These are phyloP conservation scores for Citrus trifoliata DNA, from an alignment of 345 rosid species.

Conservation along the genomic window DNA sequence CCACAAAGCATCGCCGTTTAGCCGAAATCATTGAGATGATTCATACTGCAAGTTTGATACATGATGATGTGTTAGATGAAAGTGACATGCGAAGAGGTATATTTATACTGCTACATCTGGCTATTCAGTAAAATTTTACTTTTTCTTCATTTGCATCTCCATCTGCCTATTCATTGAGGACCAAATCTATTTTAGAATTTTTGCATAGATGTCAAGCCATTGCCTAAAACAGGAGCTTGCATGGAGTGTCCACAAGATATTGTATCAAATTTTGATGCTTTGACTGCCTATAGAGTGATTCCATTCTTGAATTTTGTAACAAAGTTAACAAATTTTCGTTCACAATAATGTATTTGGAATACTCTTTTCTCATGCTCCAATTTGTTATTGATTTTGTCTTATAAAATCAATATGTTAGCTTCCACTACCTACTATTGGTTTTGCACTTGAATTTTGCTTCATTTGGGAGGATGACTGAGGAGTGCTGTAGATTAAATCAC, in stretches of 20 bases:
- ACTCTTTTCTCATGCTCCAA: neutral
- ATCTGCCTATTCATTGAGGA: neutral
- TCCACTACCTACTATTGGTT: neutral
- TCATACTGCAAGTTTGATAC: constrained; percentile 97
- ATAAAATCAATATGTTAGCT: neutral
- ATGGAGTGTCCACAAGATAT: neutral
- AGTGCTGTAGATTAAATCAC: neutral
- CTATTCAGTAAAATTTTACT: neutral
- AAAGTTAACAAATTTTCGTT: neutral
- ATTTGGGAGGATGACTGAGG: neutral
- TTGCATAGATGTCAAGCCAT: neutral
- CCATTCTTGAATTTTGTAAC: neutral
- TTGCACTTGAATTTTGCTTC: neutral
- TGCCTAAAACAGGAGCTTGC: neutral
- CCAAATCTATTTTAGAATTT: neutral
- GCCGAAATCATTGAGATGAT: constrained; percentile 99
- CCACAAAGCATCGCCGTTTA: constrained; percentile 72
- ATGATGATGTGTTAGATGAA: constrained; percentile 93
- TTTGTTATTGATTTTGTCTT: neutral
- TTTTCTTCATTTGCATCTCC: too few relatives aligned
- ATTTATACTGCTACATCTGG: neutral
- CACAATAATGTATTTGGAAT: neutral
- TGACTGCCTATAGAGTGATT: neutral
- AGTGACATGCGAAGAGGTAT: constrained; percentile 94
- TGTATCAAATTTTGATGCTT: neutral